These are phyloP conservation scores for Termitomyces sp. DNA, from an alignment of 768 basidiomycete species.

Conservation along the genomic window DNA sequence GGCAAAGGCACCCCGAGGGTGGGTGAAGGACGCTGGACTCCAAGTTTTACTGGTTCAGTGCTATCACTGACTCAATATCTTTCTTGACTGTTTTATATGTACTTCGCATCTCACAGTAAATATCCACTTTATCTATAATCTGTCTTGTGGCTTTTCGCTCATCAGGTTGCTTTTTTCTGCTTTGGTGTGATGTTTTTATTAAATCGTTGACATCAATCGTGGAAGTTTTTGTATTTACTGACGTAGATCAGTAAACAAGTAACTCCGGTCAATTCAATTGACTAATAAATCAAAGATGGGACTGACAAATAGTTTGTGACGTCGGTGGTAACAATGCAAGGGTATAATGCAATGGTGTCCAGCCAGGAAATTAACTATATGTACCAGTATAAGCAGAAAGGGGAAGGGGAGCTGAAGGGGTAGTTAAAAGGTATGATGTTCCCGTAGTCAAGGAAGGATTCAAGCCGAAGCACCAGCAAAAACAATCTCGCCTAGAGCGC, in stretches of 20 bases:
- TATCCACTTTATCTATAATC: not conserved
- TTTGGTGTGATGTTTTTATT: not conserved
- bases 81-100: not conserved
- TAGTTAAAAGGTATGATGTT: not conserved
- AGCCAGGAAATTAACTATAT: not conserved
- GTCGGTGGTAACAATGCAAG: not conserved
- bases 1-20: conserved; percentile 38
- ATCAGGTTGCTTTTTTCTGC: not conserved
- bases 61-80: conserved; percentile 24
- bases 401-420: not conserved
- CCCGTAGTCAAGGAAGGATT: not conserved
- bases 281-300: not conserved
- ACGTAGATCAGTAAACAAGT: not conserved
- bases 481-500: conserved; percentile 29
- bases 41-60: conserved; percentile 58
- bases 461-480: conserved; percentile 20
- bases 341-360: not conserved
- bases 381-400: not conserved
- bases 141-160: not conserved
- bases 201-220: not conserved
- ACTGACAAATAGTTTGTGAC: not conserved
- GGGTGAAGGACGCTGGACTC: conserved; percentile 62
- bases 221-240: not conserved
- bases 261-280: not conserved
- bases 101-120: not conserved